These are phyloP conservation scores for Amanita inopinata DNA, from an alignment of 768 basidiomycete genomes.

Conservation along the genomic window DNA sequence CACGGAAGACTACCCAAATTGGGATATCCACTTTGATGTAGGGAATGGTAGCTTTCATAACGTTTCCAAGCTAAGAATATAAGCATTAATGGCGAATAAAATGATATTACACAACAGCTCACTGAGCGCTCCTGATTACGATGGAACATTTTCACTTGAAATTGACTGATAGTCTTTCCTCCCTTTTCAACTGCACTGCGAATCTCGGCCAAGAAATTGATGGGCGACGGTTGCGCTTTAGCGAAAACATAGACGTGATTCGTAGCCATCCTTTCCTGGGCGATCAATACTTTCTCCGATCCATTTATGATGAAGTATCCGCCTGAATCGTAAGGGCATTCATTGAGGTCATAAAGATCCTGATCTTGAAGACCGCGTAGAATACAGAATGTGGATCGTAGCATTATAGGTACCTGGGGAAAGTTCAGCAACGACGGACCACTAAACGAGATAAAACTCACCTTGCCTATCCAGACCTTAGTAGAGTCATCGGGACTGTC, in stretches of 20 bases:
- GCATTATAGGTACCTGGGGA: slow-evolving; percentile 90
- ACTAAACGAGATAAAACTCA: slow-evolving; percentile 21
- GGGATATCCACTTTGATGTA: slow-evolving; percentile 99
- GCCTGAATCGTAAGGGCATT: slow-evolving; percentile 97
- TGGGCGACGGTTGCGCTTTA: slow-evolving; percentile 92
- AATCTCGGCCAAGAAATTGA: slow-evolving; percentile 94
- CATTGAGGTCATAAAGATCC: slow-evolving; percentile 85
- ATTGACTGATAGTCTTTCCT: slow-evolving; percentile 95
- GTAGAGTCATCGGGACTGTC: slow-evolving; percentile 53
- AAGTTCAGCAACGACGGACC: neutral
- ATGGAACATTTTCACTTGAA: slow-evolving; percentile 97
- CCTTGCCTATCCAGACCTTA: slow-evolving; percentile 95
- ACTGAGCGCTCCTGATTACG: slow-evolving; percentile 83
- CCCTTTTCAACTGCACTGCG: slow-evolving; percentile 96
- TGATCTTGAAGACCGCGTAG: slow-evolving; percentile 69
- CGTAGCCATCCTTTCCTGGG: slow-evolving; percentile 98
- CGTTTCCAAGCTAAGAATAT: slow-evolving; percentile 61
- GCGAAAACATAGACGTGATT: slow-evolving; percentile 99
- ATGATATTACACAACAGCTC: slow-evolving; percentile 23
- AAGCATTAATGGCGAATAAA: slow-evolving; percentile 7
- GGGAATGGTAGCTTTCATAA: slow-evolving; percentile 95
- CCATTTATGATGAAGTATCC: slow-evolving; percentile 99
- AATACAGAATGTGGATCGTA: slow-evolving; percentile 92
- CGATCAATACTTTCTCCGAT: slow-evolving; percentile 99
- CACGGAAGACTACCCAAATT: slow-evolving; percentile 98